phyloP scores from a whole-genome alignment of 2,329 filamentous ascomycete genomes.

The Beauveria scarabaeidicola region DNA sequence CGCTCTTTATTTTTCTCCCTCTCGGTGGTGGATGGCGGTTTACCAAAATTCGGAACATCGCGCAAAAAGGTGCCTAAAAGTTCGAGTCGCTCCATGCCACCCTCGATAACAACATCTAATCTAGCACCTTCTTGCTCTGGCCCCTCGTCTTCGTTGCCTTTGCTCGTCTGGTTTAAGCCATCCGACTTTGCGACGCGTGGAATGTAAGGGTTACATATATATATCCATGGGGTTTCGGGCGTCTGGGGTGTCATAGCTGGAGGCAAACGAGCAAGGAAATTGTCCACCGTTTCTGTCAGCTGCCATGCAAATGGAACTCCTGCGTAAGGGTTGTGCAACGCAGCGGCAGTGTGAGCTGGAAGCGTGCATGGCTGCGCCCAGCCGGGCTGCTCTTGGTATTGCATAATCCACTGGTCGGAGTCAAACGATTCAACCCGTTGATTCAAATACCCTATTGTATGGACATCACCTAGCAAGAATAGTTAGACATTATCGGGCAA shows the following conservation, averaged over 20 bases:
- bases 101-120: conserved; percentile 39
- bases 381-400: conserved; percentile 20
- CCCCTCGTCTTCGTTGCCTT: conserved; percentile 41
- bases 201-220: conserved; percentile 56
- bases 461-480: conserved; percentile 42
- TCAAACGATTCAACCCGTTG: conserved; percentile 43
- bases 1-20: conserved; percentile 42
- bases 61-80: conserved; percentile 41
- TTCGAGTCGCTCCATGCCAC: conserved; percentile 42
- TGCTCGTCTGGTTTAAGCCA: conserved; percentile 28
- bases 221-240: conserved; percentile 57
- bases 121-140: conserved; percentile 38
- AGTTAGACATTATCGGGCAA: neutral
- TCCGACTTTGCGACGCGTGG: conserved; percentile 25
- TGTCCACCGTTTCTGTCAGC: conserved; percentile 51
- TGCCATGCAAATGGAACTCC: conserved; percentile 50
- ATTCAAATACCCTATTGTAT: conserved; percentile 38
- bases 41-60: conserved; percentile 31
- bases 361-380: conserved; percentile 18
- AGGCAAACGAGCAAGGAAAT: conserved; percentile 61
- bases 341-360: conserved; percentile 17
- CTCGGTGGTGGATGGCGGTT: conserved; percentile 28
- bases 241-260: conserved; percentile 50
- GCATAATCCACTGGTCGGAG: conserved; percentile 33
- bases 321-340: conserved; percentile 51